Conservation (phyloP, 257 asterid genomes). For the Euphrasia confusa region DNA sequence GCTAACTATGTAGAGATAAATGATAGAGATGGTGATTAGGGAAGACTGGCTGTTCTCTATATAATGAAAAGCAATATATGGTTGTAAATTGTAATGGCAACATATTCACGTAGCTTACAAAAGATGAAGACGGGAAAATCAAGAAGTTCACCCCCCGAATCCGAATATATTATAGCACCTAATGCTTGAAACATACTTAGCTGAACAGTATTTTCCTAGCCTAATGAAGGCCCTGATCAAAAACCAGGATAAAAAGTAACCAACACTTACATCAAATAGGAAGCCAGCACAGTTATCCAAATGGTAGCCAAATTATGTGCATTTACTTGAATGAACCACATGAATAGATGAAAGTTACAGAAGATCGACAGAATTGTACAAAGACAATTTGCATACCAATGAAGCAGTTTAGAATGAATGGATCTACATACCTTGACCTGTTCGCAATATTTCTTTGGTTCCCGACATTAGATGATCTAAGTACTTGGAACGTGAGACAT, state of each 20-base stretch:
- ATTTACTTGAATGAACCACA: slow-evolving; percentile 17
- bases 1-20: too few relatives aligned
- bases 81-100: slow-evolving; percentile 15
- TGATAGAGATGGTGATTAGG: too few relatives aligned
- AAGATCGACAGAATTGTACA: slow-evolving; percentile 3
- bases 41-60: not conserved
- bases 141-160: slow-evolving; percentile 2
- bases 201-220: not conserved
- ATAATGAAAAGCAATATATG: slow-evolving; percentile 11
- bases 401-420: slow-evolving; percentile 21
- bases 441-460: slow-evolving; percentile 79
- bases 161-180: not conserved
- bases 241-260: slow-evolving; percentile 6
- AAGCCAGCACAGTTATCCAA: slow-evolving; percentile 20
- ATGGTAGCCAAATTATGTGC: not conserved
- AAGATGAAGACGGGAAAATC: slow-evolving; percentile 7
- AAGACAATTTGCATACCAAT: slow-evolving; percentile 11
- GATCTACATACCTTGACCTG: slow-evolving; percentile 72
- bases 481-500: slow-evolving; percentile 77
- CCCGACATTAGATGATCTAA: slow-evolving; percentile 93
- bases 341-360: slow-evolving; percentile 12
- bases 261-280: slow-evolving; percentile 7
- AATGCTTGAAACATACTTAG: slow-evolving; percentile 14
- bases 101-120: slow-evolving; percentile 6
- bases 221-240: not conserved